phyloP scores from a whole-genome alignment of 768 basidiomycete species.

The Tulasnella sp. region DNA sequence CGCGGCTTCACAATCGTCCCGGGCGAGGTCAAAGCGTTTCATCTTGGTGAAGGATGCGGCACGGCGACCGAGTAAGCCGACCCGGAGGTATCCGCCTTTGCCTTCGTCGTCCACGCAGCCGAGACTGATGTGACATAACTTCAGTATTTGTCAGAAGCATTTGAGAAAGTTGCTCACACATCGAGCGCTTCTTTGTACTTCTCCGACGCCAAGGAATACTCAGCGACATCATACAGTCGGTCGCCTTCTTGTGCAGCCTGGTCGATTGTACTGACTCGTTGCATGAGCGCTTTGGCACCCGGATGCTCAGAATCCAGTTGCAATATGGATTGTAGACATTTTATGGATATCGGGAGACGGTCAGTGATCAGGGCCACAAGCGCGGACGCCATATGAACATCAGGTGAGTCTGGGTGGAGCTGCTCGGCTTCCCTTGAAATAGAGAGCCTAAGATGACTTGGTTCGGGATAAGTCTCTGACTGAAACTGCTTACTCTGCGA shows the following conservation, averaged over 20 bases:
- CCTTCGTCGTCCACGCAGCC: too few relatives aligned
- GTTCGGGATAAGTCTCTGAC: neutral
- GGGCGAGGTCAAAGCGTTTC: too few relatives aligned
- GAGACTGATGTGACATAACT: too few relatives aligned
- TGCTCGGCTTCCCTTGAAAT: constrained; percentile 58
- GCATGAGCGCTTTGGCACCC: constrained; percentile 57
- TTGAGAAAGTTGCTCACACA: neutral
- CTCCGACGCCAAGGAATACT: constrained; percentile 48
- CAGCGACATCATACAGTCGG: constrained; percentile 51
- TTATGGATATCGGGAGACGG: constrained; percentile 44
- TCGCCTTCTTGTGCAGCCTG: constrained; percentile 80
- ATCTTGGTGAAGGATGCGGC: too few relatives aligned
- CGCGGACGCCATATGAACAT: constrained; percentile 66
- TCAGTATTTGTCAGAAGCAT: too few relatives aligned
- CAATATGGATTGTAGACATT: constrained; percentile 60
- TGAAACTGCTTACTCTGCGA: neutral
- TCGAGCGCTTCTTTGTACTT: constrained; percentile 60
- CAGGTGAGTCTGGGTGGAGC: constrained; percentile 60
- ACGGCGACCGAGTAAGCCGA: too few relatives aligned
- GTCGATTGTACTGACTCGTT: constrained; percentile 71
- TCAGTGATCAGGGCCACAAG: constrained; percentile 66
- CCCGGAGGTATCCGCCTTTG: too few relatives aligned
- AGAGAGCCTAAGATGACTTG: neutral
- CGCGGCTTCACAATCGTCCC: too few relatives aligned
- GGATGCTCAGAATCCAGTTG: constrained; percentile 70